phyloP scores from a whole-genome alignment of 179 eudicot genomes.

The Silene noctiflora region DNA sequence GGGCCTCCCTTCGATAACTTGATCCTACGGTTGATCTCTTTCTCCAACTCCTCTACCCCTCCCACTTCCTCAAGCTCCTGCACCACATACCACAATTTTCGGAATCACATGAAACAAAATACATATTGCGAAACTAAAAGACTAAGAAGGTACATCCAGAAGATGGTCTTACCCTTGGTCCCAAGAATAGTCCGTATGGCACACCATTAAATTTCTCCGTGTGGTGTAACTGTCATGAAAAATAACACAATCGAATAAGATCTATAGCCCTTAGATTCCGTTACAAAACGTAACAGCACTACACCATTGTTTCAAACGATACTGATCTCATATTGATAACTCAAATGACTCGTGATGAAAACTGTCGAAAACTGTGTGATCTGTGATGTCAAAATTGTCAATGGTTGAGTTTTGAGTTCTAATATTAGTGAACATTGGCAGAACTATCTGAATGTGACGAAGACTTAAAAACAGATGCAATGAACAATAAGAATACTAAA shows the following conservation, averaged over 20 bases:
- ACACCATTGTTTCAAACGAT: neutral
- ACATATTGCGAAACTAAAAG: neutral
- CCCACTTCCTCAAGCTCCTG: slow-evolving; percentile 94
- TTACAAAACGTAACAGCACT: neutral
- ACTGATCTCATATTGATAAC: too few species aligned
- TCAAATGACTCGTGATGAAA: too few species aligned
- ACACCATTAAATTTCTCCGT: slow-evolving; percentile 90
- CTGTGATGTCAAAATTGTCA: too few species aligned
- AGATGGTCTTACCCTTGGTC: slow-evolving; percentile 63
- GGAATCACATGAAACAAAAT: neutral
- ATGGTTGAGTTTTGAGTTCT: too few species aligned
- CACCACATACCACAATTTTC: slow-evolving; percentile 26
- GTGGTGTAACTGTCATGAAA: slow-evolving; percentile 67
- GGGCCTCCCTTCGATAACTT: slow-evolving; percentile 50
- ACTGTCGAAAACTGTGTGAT: too few species aligned
- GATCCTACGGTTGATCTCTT: slow-evolving; percentile 65
- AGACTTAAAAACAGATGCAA: too few species aligned
- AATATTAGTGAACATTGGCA: too few species aligned
- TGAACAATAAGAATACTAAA: too few species aligned
- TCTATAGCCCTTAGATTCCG: slow-evolving; percentile 30
- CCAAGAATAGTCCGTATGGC: slow-evolving; percentile 92
- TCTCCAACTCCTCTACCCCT: slow-evolving; percentile 80
- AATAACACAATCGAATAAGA: slow-evolving; percentile 38
- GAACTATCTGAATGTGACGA: too few species aligned
- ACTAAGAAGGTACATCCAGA: neutral